Evolutionary conservation across 2,329 filamentous ascomycete genomes (phyloP).

Genomic region (Cladophialophora exuberans): DNA sequence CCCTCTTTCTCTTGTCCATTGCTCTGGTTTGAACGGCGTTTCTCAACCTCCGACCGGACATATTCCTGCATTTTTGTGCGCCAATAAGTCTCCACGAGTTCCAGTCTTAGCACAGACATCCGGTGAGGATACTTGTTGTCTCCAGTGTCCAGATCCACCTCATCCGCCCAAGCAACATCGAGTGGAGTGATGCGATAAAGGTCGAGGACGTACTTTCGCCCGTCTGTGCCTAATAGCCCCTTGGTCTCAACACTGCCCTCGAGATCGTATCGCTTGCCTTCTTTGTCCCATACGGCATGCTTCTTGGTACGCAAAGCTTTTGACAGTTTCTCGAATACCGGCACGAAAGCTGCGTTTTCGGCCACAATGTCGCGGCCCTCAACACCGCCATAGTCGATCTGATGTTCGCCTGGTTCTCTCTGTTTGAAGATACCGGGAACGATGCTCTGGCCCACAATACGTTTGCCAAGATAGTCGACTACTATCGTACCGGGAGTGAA

Average conservation of each 20-base stretch:
- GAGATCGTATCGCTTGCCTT: conserved; percentile 83
- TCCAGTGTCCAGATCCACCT: conserved; percentile 58
- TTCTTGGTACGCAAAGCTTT: conserved; percentile 89
- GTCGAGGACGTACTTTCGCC: conserved; percentile 95
- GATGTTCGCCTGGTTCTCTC: conserved; percentile 93
- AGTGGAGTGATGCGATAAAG: conserved; percentile 92
- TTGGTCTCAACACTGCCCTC: conserved; percentile 98
- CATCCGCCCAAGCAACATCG: conserved; percentile 88
- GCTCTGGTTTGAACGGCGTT: conserved; percentile 55
- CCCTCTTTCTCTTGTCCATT: conserved; percentile 42
- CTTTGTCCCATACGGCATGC: conserved; percentile 98
- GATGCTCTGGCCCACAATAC: conserved; percentile 95
- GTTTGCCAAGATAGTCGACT: conserved; percentile 95
- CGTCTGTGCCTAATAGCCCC: conserved; percentile 93
- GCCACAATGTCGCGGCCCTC: conserved; percentile 96
- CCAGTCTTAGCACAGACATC: conserved; percentile 90
- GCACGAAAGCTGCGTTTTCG: conserved; percentile 80
- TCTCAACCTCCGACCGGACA: conserved; percentile 76
- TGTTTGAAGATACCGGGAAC: conserved; percentile 99
- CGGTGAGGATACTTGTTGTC: conserved; percentile 79
- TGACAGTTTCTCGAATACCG: conserved; percentile 86
- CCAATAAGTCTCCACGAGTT: conserved; percentile 85
- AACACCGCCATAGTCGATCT: conserved; percentile 97
- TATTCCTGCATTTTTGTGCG: conserved; percentile 87
- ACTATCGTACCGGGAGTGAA: conserved; percentile 97